These are phyloP conservation scores for Penicillium ucsense DNA, from an alignment of 495 filamentous ascomycete genomes.

Conservation along the genomic window DNA sequence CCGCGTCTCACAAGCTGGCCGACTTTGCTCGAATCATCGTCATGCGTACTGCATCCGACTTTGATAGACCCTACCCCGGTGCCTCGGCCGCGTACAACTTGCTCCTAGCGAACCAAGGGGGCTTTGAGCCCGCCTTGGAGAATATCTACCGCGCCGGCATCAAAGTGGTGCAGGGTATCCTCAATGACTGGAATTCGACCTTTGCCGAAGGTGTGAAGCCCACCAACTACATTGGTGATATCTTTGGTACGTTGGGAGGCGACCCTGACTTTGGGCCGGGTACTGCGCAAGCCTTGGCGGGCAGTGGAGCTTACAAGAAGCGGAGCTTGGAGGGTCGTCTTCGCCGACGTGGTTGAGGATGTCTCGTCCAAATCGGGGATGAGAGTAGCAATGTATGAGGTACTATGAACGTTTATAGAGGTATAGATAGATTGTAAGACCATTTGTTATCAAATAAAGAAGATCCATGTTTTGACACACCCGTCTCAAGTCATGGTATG, in stretches of 20 bases:
- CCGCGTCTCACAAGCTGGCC: conserved; percentile 40
- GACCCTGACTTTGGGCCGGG: conserved; percentile 57
- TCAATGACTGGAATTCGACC: conserved; percentile 46
- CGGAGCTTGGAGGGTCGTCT: conserved; percentile 7
- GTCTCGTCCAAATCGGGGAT: no score
- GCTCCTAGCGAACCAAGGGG: conserved; percentile 47
- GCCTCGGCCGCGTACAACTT: conserved; percentile 46
- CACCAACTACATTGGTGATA: conserved; percentile 63
- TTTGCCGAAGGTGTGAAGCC: conserved; percentile 52
- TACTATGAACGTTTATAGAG: no score
- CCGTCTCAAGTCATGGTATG: no score
- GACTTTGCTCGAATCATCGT: conserved; percentile 62
- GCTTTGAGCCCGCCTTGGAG: conserved; percentile 45
- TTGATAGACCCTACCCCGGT: conserved; percentile 57
- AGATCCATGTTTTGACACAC: no score
- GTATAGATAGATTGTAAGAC: no score
- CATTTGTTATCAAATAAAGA: no score
- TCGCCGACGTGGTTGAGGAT: conserved; percentile 4
- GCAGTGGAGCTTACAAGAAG: conserved; percentile 22
- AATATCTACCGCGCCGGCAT: conserved; percentile 63
- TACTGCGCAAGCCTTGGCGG: conserved; percentile 15
- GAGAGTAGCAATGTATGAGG: no score
- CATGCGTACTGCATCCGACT: conserved; percentile 66
- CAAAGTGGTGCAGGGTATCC: conserved; percentile 57
- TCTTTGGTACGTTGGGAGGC: conserved; percentile 58